Base-by-base conservation (phyloP, 2,329 filamentous ascomycete genomes). In the Fusarium sp. region DNA sequence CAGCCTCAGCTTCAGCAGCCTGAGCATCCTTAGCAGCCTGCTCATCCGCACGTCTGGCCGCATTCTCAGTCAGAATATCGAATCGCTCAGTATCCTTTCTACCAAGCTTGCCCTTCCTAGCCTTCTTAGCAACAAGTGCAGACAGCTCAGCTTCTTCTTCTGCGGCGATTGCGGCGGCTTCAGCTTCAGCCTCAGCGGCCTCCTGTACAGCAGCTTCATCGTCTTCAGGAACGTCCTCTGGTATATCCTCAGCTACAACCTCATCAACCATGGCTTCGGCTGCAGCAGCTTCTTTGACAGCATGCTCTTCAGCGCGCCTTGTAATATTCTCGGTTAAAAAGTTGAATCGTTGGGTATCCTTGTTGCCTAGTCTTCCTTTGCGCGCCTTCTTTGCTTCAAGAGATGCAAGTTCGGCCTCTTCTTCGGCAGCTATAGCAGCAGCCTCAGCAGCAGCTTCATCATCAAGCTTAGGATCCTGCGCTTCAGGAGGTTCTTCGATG, bases 311-410 rank as follows among this genome's bases (percentile, higher is more conserved):
- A 9, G 80, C 79, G 34, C 82, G 77, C 63, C 74, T 75, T 29
- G 73, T 75, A 27, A 78, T 75, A 32, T 77, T 80, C 40, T 78
- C 77, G 12, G 76, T 79, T 9, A 85, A 72, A 10, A 72, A 70
- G 34, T 81, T 78, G 27, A 82, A 78, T 62, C 82, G 84, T 62
- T 86, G 83, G 52, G 84, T 77, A 32, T 84, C 84, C 60, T 80
- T 84, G 67, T 82, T 85, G 3, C 73, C 75, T 15, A 84, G 71
- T 63, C 80, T 85, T 58, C 79, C 78, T 74, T 84, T 88, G 69
- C 83, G 85, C 3, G 80, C 80, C 70, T 85, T 87, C 73, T 86
- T 88, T 25, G 80, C 79, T 45, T 82, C 83, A 7, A 85, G 76
- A 6, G 76, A 73, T 16, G 76, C 80, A 15, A 84, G 75, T 61